phyloP scores from a whole-genome alignment of 495 filamentous ascomycete genomes.

The Cercophora scortea region DNA sequence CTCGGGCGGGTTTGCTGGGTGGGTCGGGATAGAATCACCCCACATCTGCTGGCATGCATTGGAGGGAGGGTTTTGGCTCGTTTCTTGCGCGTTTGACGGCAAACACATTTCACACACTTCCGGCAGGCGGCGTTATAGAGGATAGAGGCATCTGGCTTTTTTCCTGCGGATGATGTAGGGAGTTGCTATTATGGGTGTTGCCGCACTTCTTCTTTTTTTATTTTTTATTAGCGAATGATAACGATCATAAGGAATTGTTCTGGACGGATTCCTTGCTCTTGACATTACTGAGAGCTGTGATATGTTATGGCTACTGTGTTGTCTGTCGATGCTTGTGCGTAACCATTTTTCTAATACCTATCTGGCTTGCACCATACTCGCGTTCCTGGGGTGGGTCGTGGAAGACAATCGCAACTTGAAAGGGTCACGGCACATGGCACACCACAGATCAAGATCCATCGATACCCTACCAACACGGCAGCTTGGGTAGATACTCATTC shows the following conservation, averaged over 20 bases:
- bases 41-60: background rate
- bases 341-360: too few species aligned
- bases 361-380: too few species aligned
- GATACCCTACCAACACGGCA: too few species aligned
- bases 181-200: background rate
- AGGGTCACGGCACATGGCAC: too few species aligned
- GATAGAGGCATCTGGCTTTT: background rate
- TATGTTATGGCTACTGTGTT: too few species aligned
- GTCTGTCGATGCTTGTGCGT: too few species aligned
- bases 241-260: background rate
- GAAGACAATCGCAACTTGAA: too few species aligned
- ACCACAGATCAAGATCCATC: too few species aligned
- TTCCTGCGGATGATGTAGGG: background rate
- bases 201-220: background rate
- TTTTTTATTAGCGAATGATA: background rate
- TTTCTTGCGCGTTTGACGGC: background rate
- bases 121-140: background rate
- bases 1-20: background rate
- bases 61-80: background rate
- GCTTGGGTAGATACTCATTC: too few species aligned
- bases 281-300: too few species aligned
- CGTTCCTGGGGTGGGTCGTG: too few species aligned
- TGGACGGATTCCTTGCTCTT: background rate
- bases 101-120: background rate
- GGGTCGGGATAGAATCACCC: background rate